Percentiles rank a stretch among this genome's conserved stretches.
These are phyloP conservation scores for Tylopilus sp. DNA, from an alignment of 768 basidiomycete genomes.

Conservation along the genomic window DNA sequence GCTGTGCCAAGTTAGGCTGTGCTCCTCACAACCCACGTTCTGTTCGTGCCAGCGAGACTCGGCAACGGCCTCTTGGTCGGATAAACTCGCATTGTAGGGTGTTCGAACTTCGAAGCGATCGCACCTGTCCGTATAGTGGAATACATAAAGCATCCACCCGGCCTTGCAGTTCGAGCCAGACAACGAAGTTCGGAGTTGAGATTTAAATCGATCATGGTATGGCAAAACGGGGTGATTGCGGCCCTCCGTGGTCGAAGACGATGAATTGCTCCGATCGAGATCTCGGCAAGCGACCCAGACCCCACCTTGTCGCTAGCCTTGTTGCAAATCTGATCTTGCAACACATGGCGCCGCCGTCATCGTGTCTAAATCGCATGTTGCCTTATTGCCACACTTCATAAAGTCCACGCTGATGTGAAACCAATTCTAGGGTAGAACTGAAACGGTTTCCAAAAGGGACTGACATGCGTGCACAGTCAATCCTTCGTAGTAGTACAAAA, in stretches of 20 bases:
- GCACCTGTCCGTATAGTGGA: background rate
- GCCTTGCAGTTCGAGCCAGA: background rate
- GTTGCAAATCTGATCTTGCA: background rate
- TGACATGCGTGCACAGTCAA: background rate
- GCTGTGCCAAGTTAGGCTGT: background rate
- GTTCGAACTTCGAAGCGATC: background rate
- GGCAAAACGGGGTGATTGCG: background rate
- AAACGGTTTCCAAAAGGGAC: background rate
- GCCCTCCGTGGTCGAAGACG: background rate
- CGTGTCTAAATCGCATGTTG: background rate
- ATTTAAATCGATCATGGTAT: no score
- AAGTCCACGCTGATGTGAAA: background rate
- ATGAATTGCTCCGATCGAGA: background rate
- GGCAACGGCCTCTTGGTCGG: background rate
- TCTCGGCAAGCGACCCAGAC: background rate
- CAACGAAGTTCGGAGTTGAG: background rate
- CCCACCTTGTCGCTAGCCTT: background rate
- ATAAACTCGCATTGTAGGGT: no score
- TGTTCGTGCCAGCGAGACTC: background rate
- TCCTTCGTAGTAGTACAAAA: background rate
- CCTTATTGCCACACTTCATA: slow-evolving; percentile 1
- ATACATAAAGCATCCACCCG: no score
- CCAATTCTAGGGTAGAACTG: background rate
- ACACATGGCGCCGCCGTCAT: background rate
- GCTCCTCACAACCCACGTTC: background rate